Evolutionary conservation across 2,329 filamentous ascomycete genomes (phyloP), one percentile per base, ranked within the genome.

Genomic region (Sporothrix schenckii): DNA sequence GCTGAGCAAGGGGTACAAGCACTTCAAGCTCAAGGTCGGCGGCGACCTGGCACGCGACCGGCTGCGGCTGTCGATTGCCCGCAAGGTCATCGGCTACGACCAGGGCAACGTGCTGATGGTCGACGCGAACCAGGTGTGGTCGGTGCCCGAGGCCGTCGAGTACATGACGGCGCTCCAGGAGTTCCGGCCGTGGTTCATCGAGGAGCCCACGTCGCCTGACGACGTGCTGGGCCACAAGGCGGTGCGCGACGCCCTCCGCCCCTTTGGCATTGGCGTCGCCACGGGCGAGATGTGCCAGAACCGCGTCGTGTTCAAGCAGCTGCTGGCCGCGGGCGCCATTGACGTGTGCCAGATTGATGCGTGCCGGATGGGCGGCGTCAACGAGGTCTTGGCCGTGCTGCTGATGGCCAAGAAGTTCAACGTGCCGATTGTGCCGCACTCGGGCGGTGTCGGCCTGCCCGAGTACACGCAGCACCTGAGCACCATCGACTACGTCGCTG

Each of bases 241-340:
- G 3, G 89, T 97, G 76, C 89, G 92, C 67, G 90, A 94, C 72
- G 93, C 93, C 4, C 88, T 97, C 13, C 86, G 86, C 76, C 89
- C 91, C 0, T 84, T 88, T 77, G 87, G 87, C 70, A 92, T 97
- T 76, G 92, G 92, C 71, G 93, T 97, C 5, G 93, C 93, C 9
- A 97, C 93, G 0, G 93, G 93, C 73, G 93, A 97, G 83, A 96
- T 97, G 92, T 95, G 92, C 83, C 93, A 97, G 83, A 97, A 97
- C 84, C 89, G 93, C 52, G 92, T 97, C 74, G 88, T 97, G 76
- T 97, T 97, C 87, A 97, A 97, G 86, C 93, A 97, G 81, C 87
- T 97, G 72, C 86, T 97, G 67, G 87, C 90, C 78, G 84, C 88
- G 2, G 91, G 91, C 66, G 92, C 93, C 72, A 92, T 97, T 75